phyloP scores from a whole-genome alignment of 495 filamentous ascomycete species.

The Hyphodiscus hymeniophilus region DNA sequence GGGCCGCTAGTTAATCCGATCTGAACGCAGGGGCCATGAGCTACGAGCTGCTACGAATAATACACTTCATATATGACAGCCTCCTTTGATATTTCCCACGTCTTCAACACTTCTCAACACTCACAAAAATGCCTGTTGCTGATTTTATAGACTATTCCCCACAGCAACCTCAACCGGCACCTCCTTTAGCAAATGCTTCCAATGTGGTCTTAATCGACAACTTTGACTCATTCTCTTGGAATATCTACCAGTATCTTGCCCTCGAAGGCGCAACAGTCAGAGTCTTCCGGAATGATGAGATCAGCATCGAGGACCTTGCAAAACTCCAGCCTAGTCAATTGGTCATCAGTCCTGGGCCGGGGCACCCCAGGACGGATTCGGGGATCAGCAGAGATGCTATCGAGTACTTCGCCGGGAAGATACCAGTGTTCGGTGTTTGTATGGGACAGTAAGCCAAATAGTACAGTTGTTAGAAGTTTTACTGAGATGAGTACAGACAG shows the following conservation, averaged over 20 bases:
- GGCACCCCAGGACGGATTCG: constrained; percentile 82
- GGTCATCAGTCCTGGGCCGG: constrained; percentile 90
- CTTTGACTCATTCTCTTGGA: constrained; percentile 99
- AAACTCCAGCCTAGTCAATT: constrained; percentile 81
- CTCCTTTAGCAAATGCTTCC: constrained; percentile 62
- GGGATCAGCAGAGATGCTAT: constrained; percentile 91
- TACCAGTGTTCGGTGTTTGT: constrained; percentile 94
- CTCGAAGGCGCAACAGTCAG: constrained; percentile 86
- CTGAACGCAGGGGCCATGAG: too few relatives aligned
- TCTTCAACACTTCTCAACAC: not conserved
- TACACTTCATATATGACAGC: too few relatives aligned
- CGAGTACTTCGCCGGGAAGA: constrained; percentile 85
- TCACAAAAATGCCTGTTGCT: constrained; percentile 28
- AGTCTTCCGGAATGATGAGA: constrained; percentile 87
- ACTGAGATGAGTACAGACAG: constrained; percentile 42
- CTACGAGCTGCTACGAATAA: too few relatives aligned
- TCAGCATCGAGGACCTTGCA: constrained; percentile 76
- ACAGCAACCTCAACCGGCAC: constrained; percentile 62
- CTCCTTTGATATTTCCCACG: not conserved
- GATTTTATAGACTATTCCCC: constrained; percentile 79
- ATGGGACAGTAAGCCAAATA: constrained; percentile 75
- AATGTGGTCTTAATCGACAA: constrained; percentile 97
- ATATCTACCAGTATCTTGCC: constrained; percentile 95
- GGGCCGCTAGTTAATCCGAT: too few relatives aligned
- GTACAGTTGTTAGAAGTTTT: not conserved